Evolutionary conservation across 805 yeast species (phyloP).

Genomic region (Pichia thaimueangensis): DNA sequence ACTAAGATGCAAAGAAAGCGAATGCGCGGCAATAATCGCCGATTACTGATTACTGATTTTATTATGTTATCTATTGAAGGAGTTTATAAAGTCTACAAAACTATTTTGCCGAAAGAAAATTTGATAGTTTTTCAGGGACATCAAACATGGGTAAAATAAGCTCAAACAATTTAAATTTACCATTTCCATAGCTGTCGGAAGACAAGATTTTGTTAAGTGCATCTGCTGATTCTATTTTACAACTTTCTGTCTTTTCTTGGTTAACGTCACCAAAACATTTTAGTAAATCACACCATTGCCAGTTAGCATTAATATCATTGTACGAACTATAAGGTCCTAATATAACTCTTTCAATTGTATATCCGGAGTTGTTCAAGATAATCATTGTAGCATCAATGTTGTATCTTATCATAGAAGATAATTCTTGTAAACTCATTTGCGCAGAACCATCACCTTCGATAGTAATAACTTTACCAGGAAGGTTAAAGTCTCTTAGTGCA

Average conservation of each 20-base stretch:
- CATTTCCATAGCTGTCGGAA: slow-evolving; percentile 27
- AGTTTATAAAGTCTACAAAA: too few species aligned
- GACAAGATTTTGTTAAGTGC: slow-evolving; percentile 32
- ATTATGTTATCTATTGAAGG: too few species aligned
- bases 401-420: slow-evolving; percentile 37
- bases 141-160: slow-evolving; percentile 54
- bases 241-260: slow-evolving; percentile 28
- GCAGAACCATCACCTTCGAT: slow-evolving; percentile 54
- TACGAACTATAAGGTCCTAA: slow-evolving; percentile 44
- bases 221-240: slow-evolving; percentile 32
- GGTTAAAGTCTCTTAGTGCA: slow-evolving; percentile 36
- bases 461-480: slow-evolving; percentile 34
- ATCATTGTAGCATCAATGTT: slow-evolving; percentile 36
- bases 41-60: too few species aligned
- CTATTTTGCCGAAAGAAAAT: too few species aligned
- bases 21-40: too few species aligned
- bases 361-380: slow-evolving; percentile 45
- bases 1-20: too few species aligned
- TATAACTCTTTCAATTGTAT: slow-evolving; percentile 45
- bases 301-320: slow-evolving; percentile 42
- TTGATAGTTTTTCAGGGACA: slow-evolving; percentile 38
- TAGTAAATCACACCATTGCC: slow-evolving; percentile 66
- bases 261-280: slow-evolving; percentile 56
- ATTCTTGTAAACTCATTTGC: slow-evolving; percentile 48
- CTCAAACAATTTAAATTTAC: slow-evolving; percentile 49